A percentile compares a stretch with the other conserved stretches of the same genome.
Evolutionary conservation across 495 filamentous ascomycete species (phyloP).

Genomic region (Cercophora samala): DNA sequence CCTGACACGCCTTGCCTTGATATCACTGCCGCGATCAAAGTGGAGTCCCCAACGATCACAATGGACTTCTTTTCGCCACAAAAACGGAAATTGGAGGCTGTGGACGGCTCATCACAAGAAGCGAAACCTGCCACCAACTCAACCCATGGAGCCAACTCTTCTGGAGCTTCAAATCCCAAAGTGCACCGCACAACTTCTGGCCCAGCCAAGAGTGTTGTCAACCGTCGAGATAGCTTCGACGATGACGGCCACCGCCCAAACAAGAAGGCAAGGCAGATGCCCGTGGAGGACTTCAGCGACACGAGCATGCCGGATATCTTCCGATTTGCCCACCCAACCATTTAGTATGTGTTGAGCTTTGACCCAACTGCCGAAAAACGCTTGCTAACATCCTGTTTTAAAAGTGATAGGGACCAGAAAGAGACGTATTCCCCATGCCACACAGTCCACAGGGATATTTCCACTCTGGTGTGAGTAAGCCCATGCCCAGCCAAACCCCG

Average conservation of each 20-base stretch:
- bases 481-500: neutral
- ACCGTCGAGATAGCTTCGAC: constrained; percentile 3
- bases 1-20: neutral
- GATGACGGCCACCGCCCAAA: constrained; percentile 19
- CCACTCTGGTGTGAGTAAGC: constrained; percentile 34
- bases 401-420: constrained; percentile 29
- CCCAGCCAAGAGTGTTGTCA: constrained; percentile 3
- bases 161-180: neutral
- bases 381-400: constrained; percentile 21
- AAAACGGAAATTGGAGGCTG: constrained; percentile 12
- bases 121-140: neutral
- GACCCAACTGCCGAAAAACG: neutral
- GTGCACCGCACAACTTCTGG: neutral
- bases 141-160: neutral
- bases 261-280: constrained; percentile 24
- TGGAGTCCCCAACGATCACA: constrained; percentile 9
- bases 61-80: constrained; percentile 6
- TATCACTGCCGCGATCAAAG: constrained; percentile 4
- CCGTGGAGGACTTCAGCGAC: constrained; percentile 30
- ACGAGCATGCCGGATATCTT: constrained; percentile 36
- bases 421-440: constrained; percentile 37
- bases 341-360: constrained; percentile 28
- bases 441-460: constrained; percentile 36
- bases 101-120: neutral
- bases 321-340: constrained; percentile 30